Conservation (phyloP, 2,329 filamentous ascomycete genomes). For the Diaporthe capsici region DNA sequence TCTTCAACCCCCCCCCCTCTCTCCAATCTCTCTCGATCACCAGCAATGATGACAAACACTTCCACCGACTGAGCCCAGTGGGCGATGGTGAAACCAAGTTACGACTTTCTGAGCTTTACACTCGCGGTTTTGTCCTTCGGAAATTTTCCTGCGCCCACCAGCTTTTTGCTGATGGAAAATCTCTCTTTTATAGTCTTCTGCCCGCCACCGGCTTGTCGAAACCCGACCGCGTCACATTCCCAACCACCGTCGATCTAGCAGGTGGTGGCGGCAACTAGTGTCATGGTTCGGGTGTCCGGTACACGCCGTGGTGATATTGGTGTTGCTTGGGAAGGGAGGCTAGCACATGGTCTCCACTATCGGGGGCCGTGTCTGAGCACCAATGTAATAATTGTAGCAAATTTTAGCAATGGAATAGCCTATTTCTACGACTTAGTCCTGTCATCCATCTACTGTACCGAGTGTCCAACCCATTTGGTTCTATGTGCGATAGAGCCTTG, state of each 20-base stretch:
- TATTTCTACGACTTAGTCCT: too few species aligned
- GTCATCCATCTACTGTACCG: too few species aligned
- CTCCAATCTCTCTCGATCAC: neutral
- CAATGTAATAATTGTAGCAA: too few species aligned
- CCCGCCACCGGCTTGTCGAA: neutral
- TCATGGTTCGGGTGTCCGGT: neutral
- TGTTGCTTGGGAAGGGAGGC: too few species aligned
- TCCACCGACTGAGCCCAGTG: neutral
- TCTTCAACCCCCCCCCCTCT: neutral
- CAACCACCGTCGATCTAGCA: neutral
- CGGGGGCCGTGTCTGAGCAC: too few species aligned
- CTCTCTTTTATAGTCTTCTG: neutral
- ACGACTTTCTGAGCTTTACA: neutral
- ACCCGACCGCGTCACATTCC: neutral
- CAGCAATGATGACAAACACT: neutral
- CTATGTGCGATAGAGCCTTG: too few species aligned
- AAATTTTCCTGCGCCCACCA: slow-evolving; percentile 18
- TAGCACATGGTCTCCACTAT: too few species aligned
- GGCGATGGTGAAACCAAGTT: neutral
- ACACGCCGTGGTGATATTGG: too few species aligned
- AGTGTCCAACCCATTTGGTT: too few species aligned
- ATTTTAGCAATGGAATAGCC: too few species aligned
- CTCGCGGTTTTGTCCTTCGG: slow-evolving; percentile 22
- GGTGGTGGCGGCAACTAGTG: neutral
- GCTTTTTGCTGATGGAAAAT: slow-evolving; percentile 19